Base-by-base conservation (phyloP, 768 basidiomycete species). In the Pleurotus djamor region DNA sequence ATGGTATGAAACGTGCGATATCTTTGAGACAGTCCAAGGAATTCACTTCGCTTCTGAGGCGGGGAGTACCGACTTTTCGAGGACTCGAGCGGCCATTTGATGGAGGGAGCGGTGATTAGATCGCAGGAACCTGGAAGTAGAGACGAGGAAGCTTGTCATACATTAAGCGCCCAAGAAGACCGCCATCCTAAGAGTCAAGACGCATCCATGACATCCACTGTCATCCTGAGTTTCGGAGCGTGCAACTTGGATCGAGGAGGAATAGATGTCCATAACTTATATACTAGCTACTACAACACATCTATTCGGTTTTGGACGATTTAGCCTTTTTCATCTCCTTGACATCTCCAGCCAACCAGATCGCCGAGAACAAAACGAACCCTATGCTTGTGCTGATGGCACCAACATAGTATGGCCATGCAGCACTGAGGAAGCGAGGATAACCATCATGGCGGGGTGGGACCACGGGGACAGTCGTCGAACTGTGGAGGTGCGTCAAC, bases 371-470 rank as follows among this genome's bases (percentile, higher is more conserved):
- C 14, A 95, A 63, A 66, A 96, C 75, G 74, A 97, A 97, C 0
- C 84, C 93, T 1, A 86, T 71, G 64, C 89, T 90, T 0, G 94
- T 96, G 76, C 92, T 94, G 68, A 96, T 85, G 5, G 96, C 93
- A 37, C 95, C 92, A 0, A 81, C 79, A 64, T 99, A 99, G 71
- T 96, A 99, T 0, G 97, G 96, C 91, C 91, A 94, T 5, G 97
- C 97, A 2, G 94, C 94, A 48, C 86, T 88, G 66, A 99, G 82
- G 84, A 97, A 99, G 32, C 97, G 87, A 4, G 94, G 93, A 71
- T 98, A 97, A 49, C 89, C 91, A 72, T 99, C 94, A 74, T 98
- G 97, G 48, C 92, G 80, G 21, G 93, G 92, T 1, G 97, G 97
- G 1, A 96, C 93, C 45, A 99, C 86, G 14, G 95, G 84, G 1